Evolutionary conservation across 139 green algal genomes (phyloP), one percentile per base, ranked within the genome.

Genomic region (Raphidocelis subcapitata): DNA sequence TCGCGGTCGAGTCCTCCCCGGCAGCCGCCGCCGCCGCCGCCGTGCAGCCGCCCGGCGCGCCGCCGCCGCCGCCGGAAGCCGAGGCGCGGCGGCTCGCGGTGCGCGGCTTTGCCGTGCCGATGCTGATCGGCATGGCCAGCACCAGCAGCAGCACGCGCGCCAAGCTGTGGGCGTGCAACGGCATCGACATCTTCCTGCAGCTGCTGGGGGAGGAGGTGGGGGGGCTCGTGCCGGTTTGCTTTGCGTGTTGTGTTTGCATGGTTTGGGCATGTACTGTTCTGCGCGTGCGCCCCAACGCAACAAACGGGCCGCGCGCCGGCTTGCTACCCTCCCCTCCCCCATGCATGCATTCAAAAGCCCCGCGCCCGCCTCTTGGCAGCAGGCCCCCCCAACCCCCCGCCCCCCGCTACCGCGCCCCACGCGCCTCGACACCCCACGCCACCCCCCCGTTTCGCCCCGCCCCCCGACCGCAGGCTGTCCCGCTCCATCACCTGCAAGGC

Each of bases 121-220:
- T 94, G 70, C 82, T 95, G 66, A 87, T 88, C 69, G 77, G 79
- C 49, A 81, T 95, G 80, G 87, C 81, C 15, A 81, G 81, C 28
- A 86, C 79, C 49, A 87, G 75, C 32, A 59, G 76, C 21, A 79
- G 74, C 69, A 87, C 81, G 3, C 76, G 87, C 0, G 74, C 69
- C 23, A 83, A 85, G 73, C 78, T 95, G 65, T 91, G 85, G 84
- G 79, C 66, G 10, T 61, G 72, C 41, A 71, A 84, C 33, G 89
- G 83, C n/a, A 63, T 93, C 35, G 87, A 90, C 33, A 71, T 91
- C 2, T 87, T 95, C 72, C 76, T 95, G 68, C 51, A 77, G 14
- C 83, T 94, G 44, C 89, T 95, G 28, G 72, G 73, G 1, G 71
- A 82, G 18, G 44, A 77, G 76, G 76, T 77, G 46, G 5, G 55